phyloP scores from a whole-genome alignment of 1,284 basidiomycete species.

The Thecaphora thlaspeos region DNA sequence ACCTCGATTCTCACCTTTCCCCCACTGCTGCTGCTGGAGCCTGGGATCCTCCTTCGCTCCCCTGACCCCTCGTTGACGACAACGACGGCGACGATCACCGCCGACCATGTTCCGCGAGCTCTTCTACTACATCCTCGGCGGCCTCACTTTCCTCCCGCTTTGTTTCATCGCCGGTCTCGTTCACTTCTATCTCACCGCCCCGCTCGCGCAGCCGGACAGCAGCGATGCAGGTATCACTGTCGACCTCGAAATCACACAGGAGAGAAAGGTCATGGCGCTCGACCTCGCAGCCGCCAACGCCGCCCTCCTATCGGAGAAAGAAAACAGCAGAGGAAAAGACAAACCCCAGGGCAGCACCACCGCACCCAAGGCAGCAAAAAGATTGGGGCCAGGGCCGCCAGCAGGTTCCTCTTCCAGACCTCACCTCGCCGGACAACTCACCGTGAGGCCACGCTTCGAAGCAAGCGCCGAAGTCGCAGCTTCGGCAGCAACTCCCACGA shows the following conservation, averaged over 20 bases:
- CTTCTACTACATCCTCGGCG: constrained; percentile 55
- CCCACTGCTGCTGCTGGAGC: background rate
- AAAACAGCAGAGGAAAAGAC: constrained; percentile 27
- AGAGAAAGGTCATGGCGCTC: constrained; percentile 37
- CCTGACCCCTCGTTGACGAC: too few relatives aligned
- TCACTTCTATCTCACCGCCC: constrained; percentile 29
- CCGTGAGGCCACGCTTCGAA: constrained; percentile 36
- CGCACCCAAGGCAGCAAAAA: constrained; percentile 36
- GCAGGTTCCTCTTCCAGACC: constrained; percentile 19
- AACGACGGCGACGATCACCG: background rate
- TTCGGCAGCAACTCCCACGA: constrained; percentile 1
- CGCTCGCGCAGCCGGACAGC: constrained; percentile 1
- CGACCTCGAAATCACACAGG: constrained; percentile 29
- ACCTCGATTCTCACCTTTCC: background rate
- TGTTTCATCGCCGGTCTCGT: constrained; percentile 26
- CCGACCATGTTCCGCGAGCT: constrained; percentile 33
- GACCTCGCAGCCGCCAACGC: constrained; percentile 42
- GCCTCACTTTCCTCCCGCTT: constrained; percentile 53
- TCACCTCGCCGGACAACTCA: constrained; percentile 42
- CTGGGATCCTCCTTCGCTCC: background rate
- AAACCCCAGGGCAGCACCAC: constrained; percentile 28
- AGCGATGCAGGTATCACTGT: constrained; percentile 6
- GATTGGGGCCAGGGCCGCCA: constrained; percentile 29
- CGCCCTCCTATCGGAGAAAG: constrained; percentile 32
- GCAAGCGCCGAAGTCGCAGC: constrained; percentile 17